Base-by-base conservation (phyloP, 441 rosid genomes). In the Adansonia grandidieri region DNA sequence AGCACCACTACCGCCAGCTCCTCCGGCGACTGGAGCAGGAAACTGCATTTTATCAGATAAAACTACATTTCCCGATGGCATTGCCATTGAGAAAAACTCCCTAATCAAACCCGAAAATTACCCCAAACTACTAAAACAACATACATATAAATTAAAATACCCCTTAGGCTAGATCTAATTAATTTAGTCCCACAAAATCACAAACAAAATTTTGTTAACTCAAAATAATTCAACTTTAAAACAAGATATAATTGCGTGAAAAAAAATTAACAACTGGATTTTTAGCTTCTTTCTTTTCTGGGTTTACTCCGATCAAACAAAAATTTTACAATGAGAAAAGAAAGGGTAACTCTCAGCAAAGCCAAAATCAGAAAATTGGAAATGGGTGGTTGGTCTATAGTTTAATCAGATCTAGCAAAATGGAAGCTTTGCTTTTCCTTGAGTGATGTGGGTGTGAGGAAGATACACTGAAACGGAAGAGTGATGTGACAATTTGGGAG, bases 21-120 rank as follows among this genome's bases (percentile, higher is more conserved):
- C 69, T 17, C 20, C 48, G n/a, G 69, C 48, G 14, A 17, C 9
- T 37, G 69, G 69, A n/a, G 20, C 48, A 14, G 91, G 87, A 78
- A 85, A 87, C 89, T 89, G 95, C 81, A 87, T 87, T 85, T 89
- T 87, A 71, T 93, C 96, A n/a, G 91, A 70, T 1, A 87, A 63
- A 58, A 82, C 83, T 82, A 85, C 94, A 85, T 84, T 89, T 32
- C 47, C 48, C 69, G 69, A 37, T 64, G 69, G 69, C 69, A 14
- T n/a, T 64, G 48, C 69, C 69, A 37, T 64, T 64, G 48, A 64
- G 69, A 32, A 32, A 48, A 64, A 64, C 68, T 64, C 69, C 45
- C 48, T 14, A 15, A 2, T 20, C 48, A 42, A 63, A 32, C 14
- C 17, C 32, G 32, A 64, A 32, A 64, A 32, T 32, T 32, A 32